Evolutionary conservation across 371 early-diverging fungal genomes (phyloP).

Genomic region (Racocetra persica): DNA sequence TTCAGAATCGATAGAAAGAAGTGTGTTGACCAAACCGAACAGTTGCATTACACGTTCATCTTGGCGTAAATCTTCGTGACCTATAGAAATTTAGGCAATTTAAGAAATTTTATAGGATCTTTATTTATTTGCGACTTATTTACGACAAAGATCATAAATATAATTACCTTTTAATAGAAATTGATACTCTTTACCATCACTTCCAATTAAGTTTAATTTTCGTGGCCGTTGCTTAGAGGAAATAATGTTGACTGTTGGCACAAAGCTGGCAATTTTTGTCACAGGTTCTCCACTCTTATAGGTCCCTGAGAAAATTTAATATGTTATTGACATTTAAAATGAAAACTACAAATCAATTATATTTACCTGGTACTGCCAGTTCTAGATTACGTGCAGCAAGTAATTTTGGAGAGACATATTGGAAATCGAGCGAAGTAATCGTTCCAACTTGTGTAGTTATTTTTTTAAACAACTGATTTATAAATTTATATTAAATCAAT

Average conservation of each 20-base stretch:
- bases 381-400: constrained; percentile 86
- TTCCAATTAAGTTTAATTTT: constrained; percentile 83
- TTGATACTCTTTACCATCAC: constrained; percentile 91
- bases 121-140: too few relatives aligned
- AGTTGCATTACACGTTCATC: constrained; percentile 99
- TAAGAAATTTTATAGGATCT: not conserved
- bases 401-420: constrained; percentile 92
- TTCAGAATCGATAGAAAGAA: constrained; percentile 87
- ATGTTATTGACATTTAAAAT: not conserved
- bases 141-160: not conserved
- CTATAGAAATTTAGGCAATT: constrained; percentile 39
- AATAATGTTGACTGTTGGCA: constrained; percentile 84
- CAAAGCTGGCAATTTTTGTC: constrained; percentile 87
- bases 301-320: constrained; percentile 56
- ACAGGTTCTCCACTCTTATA: constrained; percentile 90
- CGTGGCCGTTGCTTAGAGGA: constrained; percentile 96
- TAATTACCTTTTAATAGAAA: constrained; percentile 87
- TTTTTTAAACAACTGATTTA: constrained; percentile 68
- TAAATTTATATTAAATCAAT: not conserved
- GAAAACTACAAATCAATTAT: not conserved
- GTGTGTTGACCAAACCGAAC: constrained; percentile 96
- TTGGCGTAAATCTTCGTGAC: constrained; percentile 97
- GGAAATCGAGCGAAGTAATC: constrained; percentile 84
- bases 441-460: constrained; percentile 88
- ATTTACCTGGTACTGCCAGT: constrained; percentile 86